Evolutionary conservation across 495 filamentous ascomycete species (phyloP).

Genomic region (Penicillium tannophilum): DNA sequence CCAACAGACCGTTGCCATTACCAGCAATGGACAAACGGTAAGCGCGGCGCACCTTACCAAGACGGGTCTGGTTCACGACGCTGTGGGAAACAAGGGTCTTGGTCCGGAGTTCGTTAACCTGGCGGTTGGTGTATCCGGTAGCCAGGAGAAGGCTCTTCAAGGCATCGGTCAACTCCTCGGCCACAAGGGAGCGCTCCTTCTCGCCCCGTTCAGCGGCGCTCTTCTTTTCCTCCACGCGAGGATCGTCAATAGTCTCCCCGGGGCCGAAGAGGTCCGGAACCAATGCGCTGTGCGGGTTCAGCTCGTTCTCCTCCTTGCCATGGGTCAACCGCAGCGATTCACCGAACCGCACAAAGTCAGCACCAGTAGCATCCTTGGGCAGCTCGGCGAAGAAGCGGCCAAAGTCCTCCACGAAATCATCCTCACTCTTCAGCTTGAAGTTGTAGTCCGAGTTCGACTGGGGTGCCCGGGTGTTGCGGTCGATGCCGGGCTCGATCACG

Average conservation of each 20-base stretch:
- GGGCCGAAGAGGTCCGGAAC: slow-evolving; percentile 54
- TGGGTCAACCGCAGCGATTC: slow-evolving; percentile 51
- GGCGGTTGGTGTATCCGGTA: slow-evolving; percentile 62
- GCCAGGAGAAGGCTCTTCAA: slow-evolving; percentile 62
- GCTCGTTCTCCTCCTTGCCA: slow-evolving; percentile 54
- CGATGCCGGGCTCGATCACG: slow-evolving; percentile 71
- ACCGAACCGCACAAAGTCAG: slow-evolving; percentile 49
- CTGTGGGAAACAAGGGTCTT: slow-evolving; percentile 70
- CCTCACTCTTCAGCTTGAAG: slow-evolving; percentile 60
- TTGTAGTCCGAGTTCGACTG: slow-evolving; percentile 59
- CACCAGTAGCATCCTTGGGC: slow-evolving; percentile 44
- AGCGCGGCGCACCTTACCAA: slow-evolving; percentile 80
- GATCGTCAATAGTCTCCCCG: slow-evolving; percentile 40
- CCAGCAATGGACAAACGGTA: slow-evolving; percentile 79
- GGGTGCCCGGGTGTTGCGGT: slow-evolving; percentile 60
- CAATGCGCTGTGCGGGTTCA: slow-evolving; percentile 46
- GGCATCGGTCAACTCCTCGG: slow-evolving; percentile 54
- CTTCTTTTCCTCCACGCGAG: slow-evolving; percentile 29
- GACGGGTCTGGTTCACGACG: slow-evolving; percentile 91
- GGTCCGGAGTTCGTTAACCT: slow-evolving; percentile 56
- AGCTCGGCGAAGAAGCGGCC: slow-evolving; percentile 58
- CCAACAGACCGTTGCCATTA: slow-evolving; percentile 80
- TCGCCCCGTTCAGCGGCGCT: slow-evolving; percentile 38
- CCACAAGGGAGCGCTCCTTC: slow-evolving; percentile 34
- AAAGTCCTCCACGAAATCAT: slow-evolving; percentile 59